Evolutionary conservation across 1,284 basidiomycete species (phyloP), one percentile per base, ranked within the genome.

Genomic region (Fomitopsis schrenkii): DNA sequence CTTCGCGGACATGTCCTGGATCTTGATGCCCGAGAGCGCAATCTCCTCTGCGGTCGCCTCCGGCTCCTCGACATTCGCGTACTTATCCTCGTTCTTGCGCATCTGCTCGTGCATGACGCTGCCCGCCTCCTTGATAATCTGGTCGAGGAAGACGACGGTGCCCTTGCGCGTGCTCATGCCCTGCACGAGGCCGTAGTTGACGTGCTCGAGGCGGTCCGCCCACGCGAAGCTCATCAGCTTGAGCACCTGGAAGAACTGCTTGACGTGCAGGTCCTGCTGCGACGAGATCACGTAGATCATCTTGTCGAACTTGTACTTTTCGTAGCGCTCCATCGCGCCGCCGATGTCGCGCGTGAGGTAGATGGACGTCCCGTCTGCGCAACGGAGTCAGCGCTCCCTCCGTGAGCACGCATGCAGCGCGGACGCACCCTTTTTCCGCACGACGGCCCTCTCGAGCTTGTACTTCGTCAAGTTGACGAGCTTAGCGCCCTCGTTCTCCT

Each of bases 311-410:
- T 91, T 85, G 82, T 95, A 95, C 73, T 92, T 89, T 67, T 94
- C 88, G 79, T 90, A 95, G 66, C 97, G 92, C 79, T 98, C 93
- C 68, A 92, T 90, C 0, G 96, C 95, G 52, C 90, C 97, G 52
- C 90, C 97, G 64, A 99, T 94, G 77, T 99, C 97, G 64, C 97
- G 93, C n/a, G 96, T 98, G 64, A 99, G 88, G 78, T 99, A 99
- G 68, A 98, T 96, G 0, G 94, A 94, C 6, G 97, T 98, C 28
- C 97, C 97, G 71, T 99, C 97, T 93, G 68, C 17, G 59, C 38
- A 35, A 12, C 9, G 30, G 4, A 9, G 50, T 53, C 35, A 56
- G 59, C 14, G 12, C 8, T 33, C 35, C 35, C n/a, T 33, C 17
- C 40, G 41, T 19, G 9, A 35, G 14, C 17, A 48, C 40, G 14